Base-by-base conservation (phyloP, 2,329 filamentous ascomycete species). In the Westerdykella aurantiaca region DNA sequence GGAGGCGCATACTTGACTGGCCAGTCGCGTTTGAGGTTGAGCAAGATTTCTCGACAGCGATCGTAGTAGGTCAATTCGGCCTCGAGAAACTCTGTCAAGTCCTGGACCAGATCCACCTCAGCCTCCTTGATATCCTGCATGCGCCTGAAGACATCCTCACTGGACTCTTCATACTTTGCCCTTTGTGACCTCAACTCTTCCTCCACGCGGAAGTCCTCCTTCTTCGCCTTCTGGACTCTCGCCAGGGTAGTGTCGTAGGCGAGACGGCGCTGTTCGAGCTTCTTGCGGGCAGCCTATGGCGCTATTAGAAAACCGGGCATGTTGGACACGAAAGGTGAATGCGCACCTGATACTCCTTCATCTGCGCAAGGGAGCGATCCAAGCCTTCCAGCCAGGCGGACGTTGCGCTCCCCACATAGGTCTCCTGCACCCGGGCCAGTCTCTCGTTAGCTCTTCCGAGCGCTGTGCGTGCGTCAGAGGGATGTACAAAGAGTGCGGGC, bases 51-150 rank as follows among this genome's bases (percentile, higher is more conserved):
- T 42, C 86, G 80, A 64, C 88, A 95, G 48, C 86, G 83, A 64
- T 97, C 91, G 64, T 96, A 86, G 70, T 93, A 96, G 50, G 86
- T 84, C 45, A 97, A 76, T 70, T 97, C 86, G 34, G 88, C 85
- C 49, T 97, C 90, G 41, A 97, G 72, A 65, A 97, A 94, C 14
- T 80, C 74, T 3, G 82, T 82, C 44, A 97, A 73, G 60, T 95
- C 88, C 38, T 79, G 76, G 34, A 95, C 80, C 59, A 83, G 88
- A 51, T 97, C 91, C 35, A 75, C 77, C 68, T 97, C 91, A 17
- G 88, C 80, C 58, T 96, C 90, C 71, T 93, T 91, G 71, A 97
- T 94, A 61, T 97, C 91, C 69, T 94, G 82, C 93, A 97, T 97
- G 43, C 91, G 80, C 47, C 91, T 81, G 56, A 84, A 79, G 43